Base-by-base conservation (phyloP, 1,284 basidiomycete genomes). In the Wallemia ichthyophaga region DNA sequence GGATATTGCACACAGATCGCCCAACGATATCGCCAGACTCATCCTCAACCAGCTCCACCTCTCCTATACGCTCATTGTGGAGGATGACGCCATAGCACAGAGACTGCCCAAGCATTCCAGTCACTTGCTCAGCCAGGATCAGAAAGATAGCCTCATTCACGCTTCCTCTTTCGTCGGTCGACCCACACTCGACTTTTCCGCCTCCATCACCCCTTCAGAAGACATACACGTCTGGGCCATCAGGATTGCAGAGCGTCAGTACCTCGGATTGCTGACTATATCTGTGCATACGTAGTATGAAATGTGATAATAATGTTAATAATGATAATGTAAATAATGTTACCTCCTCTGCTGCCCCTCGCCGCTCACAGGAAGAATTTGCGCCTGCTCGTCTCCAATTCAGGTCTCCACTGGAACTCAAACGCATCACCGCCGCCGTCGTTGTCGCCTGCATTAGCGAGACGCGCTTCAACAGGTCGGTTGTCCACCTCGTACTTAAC, bases 401-500 rank as follows among this genome's bases (percentile, higher is more conserved):
- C 37, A 11, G 37, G 37, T 48, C n/a, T 11, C 37, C 37, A 48
- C n/a, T 48, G 37, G n/a, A 48, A 48, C n/a, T 48, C 37, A 21
- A 48, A 48, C n/a, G 9, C 37, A 19, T 48, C 37, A 48, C n/a
- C n/a, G n/a, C 37, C 37, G n/a, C n/a, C n/a, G n/a, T 48, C 37
- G 37, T 48, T 48, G 37, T 48, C 37, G 7, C 9, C 37, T 48
- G 37, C 37, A 21, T 48, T 48, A 11, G 37, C 37, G 9, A 21
- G n/a, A 15, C 37, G 9, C n/a, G 37, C 37, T 21, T 48, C 37
- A 17, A 19, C n/a, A 3, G 37, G 37, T 17, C 37, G 9, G n/a
- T 48, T 48, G n/a, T 48, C 37, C 5, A 48, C 37, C n/a, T 48
- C 37, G 66, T 73, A 75, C 65, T 77, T 73, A 24, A 88, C 83